Evolutionary conservation across 495 filamentous ascomycete genomes (phyloP).

Genomic region (Trichoderma parareesei): DNA sequence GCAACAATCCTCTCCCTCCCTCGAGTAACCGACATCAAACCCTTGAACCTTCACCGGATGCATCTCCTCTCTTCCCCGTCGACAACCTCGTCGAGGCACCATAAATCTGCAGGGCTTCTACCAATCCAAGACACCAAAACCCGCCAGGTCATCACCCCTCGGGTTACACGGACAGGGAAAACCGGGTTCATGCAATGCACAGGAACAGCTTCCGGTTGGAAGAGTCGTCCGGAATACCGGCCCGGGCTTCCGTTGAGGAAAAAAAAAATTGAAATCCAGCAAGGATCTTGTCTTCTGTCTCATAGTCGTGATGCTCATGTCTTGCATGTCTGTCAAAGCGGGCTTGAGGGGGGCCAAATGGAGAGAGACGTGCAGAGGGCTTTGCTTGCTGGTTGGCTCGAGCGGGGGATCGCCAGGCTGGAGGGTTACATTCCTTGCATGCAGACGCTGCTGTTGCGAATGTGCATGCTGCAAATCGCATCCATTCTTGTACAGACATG

Average conservation of each 20-base stretch:
- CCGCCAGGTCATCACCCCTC: background rate
- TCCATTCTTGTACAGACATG: background rate
- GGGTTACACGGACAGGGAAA: background rate
- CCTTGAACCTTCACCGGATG: background rate
- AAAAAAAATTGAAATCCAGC: background rate
- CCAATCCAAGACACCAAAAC: background rate
- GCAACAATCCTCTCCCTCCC: too few species aligned
- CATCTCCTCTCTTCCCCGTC: background rate
- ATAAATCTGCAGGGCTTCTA: background rate
- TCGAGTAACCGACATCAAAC: too few species aligned
- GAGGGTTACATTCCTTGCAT: background rate
- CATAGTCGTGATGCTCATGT: too few species aligned
- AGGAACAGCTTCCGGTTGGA: conserved; percentile 7
- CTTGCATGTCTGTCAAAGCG: too few species aligned
- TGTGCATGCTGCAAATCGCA: background rate
- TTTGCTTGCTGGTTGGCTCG: too few species aligned
- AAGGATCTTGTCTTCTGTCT: too few species aligned
- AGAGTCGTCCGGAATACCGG: conserved; percentile 1
- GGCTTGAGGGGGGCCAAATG: too few species aligned
- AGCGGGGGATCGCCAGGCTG: too few species aligned
- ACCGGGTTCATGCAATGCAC: conserved; percentile 1
- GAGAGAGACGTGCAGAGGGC: too few species aligned
- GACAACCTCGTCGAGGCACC: too few species aligned
- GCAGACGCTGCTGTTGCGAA: background rate
- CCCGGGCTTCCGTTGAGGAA: background rate